phyloP scores from a whole-genome alignment of 164 flowering plant genomes.

The Berberis thunbergii region DNA sequence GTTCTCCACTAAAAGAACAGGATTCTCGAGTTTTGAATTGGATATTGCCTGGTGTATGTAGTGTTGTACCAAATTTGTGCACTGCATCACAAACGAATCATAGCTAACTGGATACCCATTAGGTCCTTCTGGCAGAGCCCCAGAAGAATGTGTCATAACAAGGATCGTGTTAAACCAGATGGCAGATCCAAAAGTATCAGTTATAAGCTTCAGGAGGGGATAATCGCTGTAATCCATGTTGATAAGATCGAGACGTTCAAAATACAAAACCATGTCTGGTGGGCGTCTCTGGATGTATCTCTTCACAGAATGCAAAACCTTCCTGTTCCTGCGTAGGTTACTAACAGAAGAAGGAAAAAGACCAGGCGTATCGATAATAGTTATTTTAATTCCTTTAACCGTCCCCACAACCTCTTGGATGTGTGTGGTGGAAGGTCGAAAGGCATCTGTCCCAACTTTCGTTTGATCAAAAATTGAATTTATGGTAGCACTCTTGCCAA shows the following conservation, averaged over 20 bases:
- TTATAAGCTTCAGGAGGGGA: constrained; percentile 74
- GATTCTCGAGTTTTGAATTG: constrained; percentile 69
- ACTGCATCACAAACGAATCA: constrained; percentile 54
- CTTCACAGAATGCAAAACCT: constrained; percentile 63
- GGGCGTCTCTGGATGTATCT: constrained; percentile 49
- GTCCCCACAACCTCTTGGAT: constrained; percentile 62
- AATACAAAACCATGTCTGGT: constrained; percentile 81
- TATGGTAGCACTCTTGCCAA: constrained; percentile 95
- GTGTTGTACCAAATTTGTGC: constrained; percentile 60
- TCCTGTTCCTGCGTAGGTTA: constrained; percentile 49
- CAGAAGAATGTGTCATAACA: constrained; percentile 86
- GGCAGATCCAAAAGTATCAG: constrained; percentile 71
- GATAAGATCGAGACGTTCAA: constrained; percentile 81
- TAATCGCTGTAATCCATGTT: constrained; percentile 57
- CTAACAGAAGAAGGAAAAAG: constrained; percentile 47
- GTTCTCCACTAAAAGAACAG: constrained; percentile 81
- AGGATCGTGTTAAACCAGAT: constrained; percentile 91
- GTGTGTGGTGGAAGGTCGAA: constrained; percentile 62
- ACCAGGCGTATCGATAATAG: constrained; percentile 91
- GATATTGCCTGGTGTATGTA: constrained; percentile 64
- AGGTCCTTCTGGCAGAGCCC: constrained; percentile 74
- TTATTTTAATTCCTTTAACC: constrained; percentile 55
- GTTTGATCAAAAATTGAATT: constrained; percentile 74
- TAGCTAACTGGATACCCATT: constrained; percentile 60
- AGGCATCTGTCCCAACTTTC: constrained; percentile 65